Conservation (phyloP, 2,329 filamentous ascomycete genomes). For the Xylariaceae sp. region DNA sequence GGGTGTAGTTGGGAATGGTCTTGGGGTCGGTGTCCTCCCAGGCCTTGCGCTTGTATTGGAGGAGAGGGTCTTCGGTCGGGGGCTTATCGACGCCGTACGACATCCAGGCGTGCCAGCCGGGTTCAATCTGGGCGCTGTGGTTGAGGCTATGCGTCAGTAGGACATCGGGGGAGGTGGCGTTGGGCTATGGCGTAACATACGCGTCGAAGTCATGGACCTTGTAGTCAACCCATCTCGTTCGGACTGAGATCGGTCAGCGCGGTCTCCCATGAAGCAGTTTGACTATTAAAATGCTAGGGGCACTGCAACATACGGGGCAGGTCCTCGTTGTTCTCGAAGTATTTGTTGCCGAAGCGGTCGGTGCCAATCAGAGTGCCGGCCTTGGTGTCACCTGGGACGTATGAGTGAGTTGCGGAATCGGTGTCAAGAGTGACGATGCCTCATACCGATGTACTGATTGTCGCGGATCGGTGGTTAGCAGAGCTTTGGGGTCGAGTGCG, state of each 20-base stretch:
- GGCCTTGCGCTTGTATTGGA: conserved; percentile 62
- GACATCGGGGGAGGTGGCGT: not conserved
- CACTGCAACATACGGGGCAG: conserved; percentile 68
- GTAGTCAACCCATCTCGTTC: conserved; percentile 97
- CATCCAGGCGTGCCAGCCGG: conserved; percentile 98
- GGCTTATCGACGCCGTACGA: conserved; percentile 89
- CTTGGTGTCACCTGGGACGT: conserved; percentile 82
- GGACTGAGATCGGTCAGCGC: conserved; percentile 54
- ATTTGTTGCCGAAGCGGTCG: conserved; percentile 96
- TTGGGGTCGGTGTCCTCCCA: conserved; percentile 73
- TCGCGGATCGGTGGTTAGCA: conserved; percentile 24
- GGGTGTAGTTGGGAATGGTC: conserved; percentile 72
- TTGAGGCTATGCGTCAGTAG: conserved; percentile 10
- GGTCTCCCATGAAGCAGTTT: no score
- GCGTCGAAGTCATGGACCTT: conserved; percentile 81
- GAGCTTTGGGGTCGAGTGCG: conserved; percentile 11
- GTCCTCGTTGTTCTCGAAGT: conserved; percentile 93
- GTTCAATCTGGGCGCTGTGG: conserved; percentile 76
- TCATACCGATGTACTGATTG: conserved; percentile 55
- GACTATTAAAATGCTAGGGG: no score
- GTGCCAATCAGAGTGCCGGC: conserved; percentile 78
- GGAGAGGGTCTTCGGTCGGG: conserved; percentile 70
- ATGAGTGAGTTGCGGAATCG: conserved; percentile 11
- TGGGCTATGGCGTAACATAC: conserved; percentile 42
- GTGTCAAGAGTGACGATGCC: not conserved